Evolutionary conservation across 768 basidiomycete species (phyloP).

Genomic region (Jaapia argillacea): DNA sequence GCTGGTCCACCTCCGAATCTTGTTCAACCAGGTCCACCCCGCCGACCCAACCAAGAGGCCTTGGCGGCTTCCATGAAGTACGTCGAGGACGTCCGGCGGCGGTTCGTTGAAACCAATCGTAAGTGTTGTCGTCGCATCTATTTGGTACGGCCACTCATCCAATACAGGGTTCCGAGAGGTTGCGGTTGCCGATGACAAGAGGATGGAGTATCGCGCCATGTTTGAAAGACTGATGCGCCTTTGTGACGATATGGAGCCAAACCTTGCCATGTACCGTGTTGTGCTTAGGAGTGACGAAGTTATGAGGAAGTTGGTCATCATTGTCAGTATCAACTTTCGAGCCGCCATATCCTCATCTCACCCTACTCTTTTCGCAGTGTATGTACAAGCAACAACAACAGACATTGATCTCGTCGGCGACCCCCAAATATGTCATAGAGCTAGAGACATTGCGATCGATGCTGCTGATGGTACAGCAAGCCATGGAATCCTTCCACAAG

Average conservation of each 20-base stretch:
- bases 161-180: neutral
- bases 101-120: neutral
- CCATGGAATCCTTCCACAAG: conserved; percentile 28
- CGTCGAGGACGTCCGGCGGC: neutral
- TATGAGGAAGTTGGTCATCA: conserved; percentile 39
- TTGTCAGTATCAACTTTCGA: conserved; percentile 31
- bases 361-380: conserved; percentile 15
- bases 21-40: no score
- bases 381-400: conserved; percentile 27
- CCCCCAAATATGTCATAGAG: conserved; percentile 19
- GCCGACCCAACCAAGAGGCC: neutral
- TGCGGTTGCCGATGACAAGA: conserved; percentile 38
- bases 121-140: neutral
- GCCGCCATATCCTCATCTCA: no score
- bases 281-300: conserved; percentile 37
- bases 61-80: neutral
- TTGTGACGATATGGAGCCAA: conserved; percentile 38
- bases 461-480: conserved; percentile 29
- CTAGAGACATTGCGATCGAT: conserved; percentile 20
- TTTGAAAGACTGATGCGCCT: conserved; percentile 40
- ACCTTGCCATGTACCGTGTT: conserved; percentile 35
- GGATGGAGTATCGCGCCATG: conserved; percentile 37
- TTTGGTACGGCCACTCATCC: no score
- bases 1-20: no score
- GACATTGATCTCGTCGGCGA: conserved; percentile 22